Conservation (phyloP, 1,284 basidiomycete genomes). For the Ustilago curta region DNA sequence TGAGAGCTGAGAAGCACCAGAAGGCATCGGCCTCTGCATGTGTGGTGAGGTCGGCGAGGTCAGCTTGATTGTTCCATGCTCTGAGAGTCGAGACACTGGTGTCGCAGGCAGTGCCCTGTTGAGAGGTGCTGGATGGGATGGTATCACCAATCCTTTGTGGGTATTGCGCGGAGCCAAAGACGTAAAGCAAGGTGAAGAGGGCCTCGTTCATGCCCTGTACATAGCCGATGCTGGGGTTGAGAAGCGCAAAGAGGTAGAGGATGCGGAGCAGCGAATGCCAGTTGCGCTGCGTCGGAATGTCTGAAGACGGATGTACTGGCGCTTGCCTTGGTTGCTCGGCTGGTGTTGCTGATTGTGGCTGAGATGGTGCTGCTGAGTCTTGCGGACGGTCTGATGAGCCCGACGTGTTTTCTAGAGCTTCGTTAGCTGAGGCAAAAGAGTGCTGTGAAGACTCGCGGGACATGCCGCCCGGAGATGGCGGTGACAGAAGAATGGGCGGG, state of each 20-base stretch:
- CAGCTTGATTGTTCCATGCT: conserved; percentile 29
- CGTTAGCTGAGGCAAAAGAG: conserved; percentile 39
- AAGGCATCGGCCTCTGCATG: conserved; percentile 67
- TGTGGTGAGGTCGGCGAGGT: conserved; percentile 28
- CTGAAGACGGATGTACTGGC: background rate
- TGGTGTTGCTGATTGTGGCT: background rate
- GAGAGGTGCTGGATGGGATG: conserved; percentile 25
- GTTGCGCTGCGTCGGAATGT: conserved; percentile 36
- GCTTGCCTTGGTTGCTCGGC: background rate
- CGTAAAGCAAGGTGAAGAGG: conserved; percentile 61
- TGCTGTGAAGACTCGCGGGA: conserved; percentile 37
- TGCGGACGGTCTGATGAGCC: background rate
- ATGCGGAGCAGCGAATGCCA: conserved; percentile 67
- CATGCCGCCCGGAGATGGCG: conserved; percentile 44
- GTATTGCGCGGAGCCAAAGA: conserved; percentile 46
- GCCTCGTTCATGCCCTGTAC: conserved; percentile 68
- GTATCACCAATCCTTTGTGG: conserved; percentile 3
- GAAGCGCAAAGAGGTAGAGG: conserved; percentile 64
- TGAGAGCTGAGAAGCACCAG: conserved; percentile 66
- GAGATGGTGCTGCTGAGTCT: background rate
- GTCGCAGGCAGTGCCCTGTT: conserved; percentile 9
- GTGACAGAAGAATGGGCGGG: conserved; percentile 49
- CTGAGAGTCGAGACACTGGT: background rate
- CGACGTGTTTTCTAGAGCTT: conserved; percentile 11
- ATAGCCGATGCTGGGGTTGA: conserved; percentile 66